Percentiles rank a stretch among this genome's conserved stretches.
Conservation (phyloP, 352 stramenopile species). For the Phytophthora podocarpi region DNA sequence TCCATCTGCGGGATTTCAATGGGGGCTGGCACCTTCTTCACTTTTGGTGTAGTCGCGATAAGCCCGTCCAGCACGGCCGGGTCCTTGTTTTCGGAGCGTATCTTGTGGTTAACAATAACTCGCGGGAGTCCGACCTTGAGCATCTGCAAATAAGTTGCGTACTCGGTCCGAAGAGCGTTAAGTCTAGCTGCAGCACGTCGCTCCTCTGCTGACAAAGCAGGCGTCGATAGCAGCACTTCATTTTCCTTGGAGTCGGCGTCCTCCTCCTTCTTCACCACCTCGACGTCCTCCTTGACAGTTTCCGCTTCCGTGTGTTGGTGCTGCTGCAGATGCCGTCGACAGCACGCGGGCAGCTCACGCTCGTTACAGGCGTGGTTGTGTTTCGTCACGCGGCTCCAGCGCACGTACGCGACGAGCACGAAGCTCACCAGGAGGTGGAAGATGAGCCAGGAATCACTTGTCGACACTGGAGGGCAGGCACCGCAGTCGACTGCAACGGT, state of each 20-base stretch:
- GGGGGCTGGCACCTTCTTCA: conserved; percentile 37
- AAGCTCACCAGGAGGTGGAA: conserved; percentile 50
- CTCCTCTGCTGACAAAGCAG: conserved; percentile 6
- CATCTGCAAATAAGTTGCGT: conserved; percentile 75
- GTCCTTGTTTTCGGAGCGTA: conserved; percentile 66
- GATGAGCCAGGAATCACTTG: conserved; percentile 35
- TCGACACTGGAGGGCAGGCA: conserved; percentile 13
- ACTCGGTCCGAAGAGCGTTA: conserved; percentile 27
- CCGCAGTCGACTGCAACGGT: conserved; percentile 18
- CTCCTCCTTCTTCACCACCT: conserved; percentile 1
- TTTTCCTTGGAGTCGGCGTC: conserved; percentile 13
- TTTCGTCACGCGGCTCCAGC: conserved; percentile 40
- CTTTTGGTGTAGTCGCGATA: conserved; percentile 31
- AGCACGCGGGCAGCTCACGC: conserved; percentile 16
- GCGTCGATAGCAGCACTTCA: conserved; percentile 11
- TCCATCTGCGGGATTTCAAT: conserved; percentile 38
- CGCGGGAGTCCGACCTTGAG: conserved; percentile 73
- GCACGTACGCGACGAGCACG: conserved; percentile 44
- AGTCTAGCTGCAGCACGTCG: conserved; percentile 17
- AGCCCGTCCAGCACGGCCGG: conserved; percentile 60
- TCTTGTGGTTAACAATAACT: conserved; percentile 76
- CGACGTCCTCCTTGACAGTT: conserved; percentile 1
- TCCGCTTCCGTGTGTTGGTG: conserved; percentile 10
- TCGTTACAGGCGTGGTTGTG: conserved; percentile 36
- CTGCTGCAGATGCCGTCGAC: conserved; percentile 22